Evolutionary conservation across 2,329 filamentous ascomycete genomes (phyloP).

Genomic region (Sarocladiaceae sp.): DNA sequence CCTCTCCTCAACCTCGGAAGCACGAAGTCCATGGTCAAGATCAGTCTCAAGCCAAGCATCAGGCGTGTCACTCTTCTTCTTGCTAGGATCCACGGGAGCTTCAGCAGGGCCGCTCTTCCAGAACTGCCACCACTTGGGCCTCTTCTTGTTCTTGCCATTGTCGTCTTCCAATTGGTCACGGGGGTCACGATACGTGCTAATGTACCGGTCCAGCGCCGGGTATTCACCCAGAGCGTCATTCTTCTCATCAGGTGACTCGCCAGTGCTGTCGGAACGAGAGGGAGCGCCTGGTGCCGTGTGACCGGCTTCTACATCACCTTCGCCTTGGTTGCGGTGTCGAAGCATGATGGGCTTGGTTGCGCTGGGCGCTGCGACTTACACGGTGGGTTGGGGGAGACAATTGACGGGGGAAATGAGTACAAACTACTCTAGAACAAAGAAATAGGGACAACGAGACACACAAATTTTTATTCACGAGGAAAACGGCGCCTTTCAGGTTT

Average conservation of each 20-base stretch:
- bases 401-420: too few species aligned
- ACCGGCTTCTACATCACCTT: background rate
- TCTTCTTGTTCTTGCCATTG: conserved; percentile 22
- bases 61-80: conserved; percentile 32
- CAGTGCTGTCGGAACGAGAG: background rate
- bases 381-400: too few species aligned
- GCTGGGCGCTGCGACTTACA: too few species aligned
- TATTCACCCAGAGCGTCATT: conserved; percentile 16
- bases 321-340: background rate
- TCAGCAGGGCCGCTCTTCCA: conserved; percentile 21
- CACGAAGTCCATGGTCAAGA: conserved; percentile 58
- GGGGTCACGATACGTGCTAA: conserved; percentile 32
- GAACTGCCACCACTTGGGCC: conserved; percentile 32
- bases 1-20: conserved; percentile 56
- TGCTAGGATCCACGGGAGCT: conserved; percentile 17
- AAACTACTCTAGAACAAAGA: too few species aligned
- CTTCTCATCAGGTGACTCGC: background rate
- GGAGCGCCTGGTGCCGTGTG: background rate
- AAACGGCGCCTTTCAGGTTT: too few species aligned
- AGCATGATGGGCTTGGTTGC: too few species aligned
- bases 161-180: conserved; percentile 18
- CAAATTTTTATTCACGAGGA: too few species aligned
- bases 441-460: too few species aligned
- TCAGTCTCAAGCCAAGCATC: conserved; percentile 68
- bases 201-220: conserved; percentile 23